Conservation (phyloP, 2,329 filamentous ascomycete species). For the Phialophora tarda region DNA sequence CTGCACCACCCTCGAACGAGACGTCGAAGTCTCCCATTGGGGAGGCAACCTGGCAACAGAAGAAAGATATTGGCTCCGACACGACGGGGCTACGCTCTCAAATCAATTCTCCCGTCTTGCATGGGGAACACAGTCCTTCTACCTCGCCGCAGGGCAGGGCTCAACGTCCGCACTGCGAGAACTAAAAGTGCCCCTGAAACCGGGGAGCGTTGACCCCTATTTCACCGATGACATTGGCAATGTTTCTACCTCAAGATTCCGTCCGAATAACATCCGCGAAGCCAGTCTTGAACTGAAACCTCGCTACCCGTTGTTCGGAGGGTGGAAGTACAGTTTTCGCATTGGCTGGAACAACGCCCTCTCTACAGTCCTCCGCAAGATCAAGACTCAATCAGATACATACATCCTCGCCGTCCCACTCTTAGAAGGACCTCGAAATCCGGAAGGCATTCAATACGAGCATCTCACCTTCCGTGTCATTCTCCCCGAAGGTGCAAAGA, state of each 20-base stretch:
- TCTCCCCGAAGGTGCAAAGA: constrained; percentile 85
- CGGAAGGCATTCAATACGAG: constrained; percentile 85
- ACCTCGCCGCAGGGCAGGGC: constrained; percentile 61
- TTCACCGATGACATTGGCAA: constrained; percentile 97
- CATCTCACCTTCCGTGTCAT: constrained; percentile 79
- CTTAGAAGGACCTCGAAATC: constrained; percentile 85
- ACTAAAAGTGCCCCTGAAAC: constrained; percentile 76
- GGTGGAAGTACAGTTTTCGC: constrained; percentile 97
- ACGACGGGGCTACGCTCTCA: constrained; percentile 80
- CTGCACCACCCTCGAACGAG: constrained; percentile 78
- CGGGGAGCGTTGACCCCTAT: constrained; percentile 85
- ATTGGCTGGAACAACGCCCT: constrained; percentile 94
- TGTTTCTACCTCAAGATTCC: constrained; percentile 90
- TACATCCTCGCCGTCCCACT: constrained; percentile 91
- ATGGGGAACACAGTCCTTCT: constrained; percentile 75
- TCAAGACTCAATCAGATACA: constrained; percentile 64
- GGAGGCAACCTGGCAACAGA: constrained; percentile 95
- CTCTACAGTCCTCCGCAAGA: constrained; percentile 72
- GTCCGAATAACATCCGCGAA: constrained; percentile 67
- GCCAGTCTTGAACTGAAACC: constrained; percentile 89
- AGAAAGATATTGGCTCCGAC: constrained; percentile 86
- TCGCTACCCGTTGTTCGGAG: constrained; percentile 93
- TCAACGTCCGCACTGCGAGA: constrained; percentile 78
- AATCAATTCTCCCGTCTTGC: constrained; percentile 76
- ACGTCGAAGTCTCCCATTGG: constrained; percentile 97